Conservation (phyloP, 108 stramenopile genomes). For the Skeletonema costatum region DNA sequence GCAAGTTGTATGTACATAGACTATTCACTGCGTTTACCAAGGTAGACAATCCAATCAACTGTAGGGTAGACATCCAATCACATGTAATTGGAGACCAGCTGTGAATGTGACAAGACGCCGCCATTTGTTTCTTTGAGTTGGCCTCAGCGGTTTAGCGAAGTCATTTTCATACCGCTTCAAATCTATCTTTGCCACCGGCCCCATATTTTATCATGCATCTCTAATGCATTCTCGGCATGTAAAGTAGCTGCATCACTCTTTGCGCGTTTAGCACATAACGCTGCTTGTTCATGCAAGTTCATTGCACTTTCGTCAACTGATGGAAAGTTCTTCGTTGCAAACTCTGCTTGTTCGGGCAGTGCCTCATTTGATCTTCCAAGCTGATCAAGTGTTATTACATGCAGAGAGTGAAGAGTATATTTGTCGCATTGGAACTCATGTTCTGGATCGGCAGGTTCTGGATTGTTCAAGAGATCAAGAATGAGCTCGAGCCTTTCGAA, state of each 20-base stretch:
- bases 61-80: too few species aligned
- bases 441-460: slow-evolving; percentile 15
- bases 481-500: slow-evolving; percentile 67
- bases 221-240: slow-evolving; percentile 60
- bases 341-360: slow-evolving; percentile 47
- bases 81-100: too few species aligned
- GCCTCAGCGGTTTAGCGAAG: slow-evolving; percentile 54
- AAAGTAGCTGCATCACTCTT: slow-evolving; percentile 36
- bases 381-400: slow-evolving; percentile 71
- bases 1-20: too few species aligned
- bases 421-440: slow-evolving; percentile 71
- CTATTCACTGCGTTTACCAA: too few species aligned
- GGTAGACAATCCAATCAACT: too few species aligned
- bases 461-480: slow-evolving; percentile 57
- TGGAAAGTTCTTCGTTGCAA: slow-evolving; percentile 59
- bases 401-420: slow-evolving; percentile 68
- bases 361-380: slow-evolving; percentile 56
- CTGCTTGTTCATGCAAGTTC: slow-evolving; percentile 63
- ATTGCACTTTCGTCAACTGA: slow-evolving; percentile 70
- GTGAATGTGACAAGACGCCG: too few species aligned
- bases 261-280: slow-evolving; percentile 54
- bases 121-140: slow-evolving; percentile 4
- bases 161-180: slow-evolving; percentile 66
- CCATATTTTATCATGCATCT: slow-evolving; percentile 69
- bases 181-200: slow-evolving; percentile 64